phyloP scores from a whole-genome alignment of 2,329 filamentous ascomycete genomes.

The Ceratocystis alfenasii region DNA sequence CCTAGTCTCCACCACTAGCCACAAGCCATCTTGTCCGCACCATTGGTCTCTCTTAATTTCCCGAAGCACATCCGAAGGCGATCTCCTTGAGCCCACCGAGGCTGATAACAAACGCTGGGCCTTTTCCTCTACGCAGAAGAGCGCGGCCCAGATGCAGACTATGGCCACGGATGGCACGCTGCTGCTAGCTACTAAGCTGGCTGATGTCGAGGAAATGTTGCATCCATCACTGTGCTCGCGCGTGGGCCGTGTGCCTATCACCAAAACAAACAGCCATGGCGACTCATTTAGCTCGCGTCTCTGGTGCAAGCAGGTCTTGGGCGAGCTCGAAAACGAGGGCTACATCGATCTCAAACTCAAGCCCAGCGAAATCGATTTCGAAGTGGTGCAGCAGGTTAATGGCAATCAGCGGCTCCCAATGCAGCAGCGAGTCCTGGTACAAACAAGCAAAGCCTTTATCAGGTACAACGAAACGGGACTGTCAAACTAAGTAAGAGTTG shows the following conservation, averaged over 20 bases:
- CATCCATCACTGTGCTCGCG: conserved; percentile 6
- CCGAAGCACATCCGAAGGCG: conserved; percentile 10
- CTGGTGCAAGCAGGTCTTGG: conserved; percentile 22
- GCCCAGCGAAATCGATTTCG: conserved; percentile 7
- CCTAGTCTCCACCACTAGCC: conserved; percentile 4
- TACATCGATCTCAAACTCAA: conserved; percentile 19
- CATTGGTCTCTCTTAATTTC: conserved; percentile 11
- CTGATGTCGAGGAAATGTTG: conserved; percentile 19
- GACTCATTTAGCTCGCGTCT: conserved; percentile 17
- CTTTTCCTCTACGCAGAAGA: conserved; percentile 7
- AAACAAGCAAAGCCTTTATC: conserved; percentile 14
- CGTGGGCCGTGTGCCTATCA: conserved; percentile 13
- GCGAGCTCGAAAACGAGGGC: conserved; percentile 23
- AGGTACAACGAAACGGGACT: not conserved
- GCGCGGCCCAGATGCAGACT: conserved; percentile 3
- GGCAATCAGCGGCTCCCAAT: conserved; percentile 4
- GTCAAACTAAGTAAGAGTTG: not conserved
- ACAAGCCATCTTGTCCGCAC: not conserved
- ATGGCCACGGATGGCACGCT: not conserved
- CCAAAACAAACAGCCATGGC: conserved; percentile 18
- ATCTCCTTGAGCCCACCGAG: conserved; percentile 9
- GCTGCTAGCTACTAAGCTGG: conserved; percentile 13
- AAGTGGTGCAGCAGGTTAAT: not conserved
- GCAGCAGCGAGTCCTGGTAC: conserved; percentile 12
- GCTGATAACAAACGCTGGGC: conserved; percentile 10